Base-by-base conservation (phyloP, 2,329 filamentous ascomycete genomes). In the Ascochyta fabae region DNA sequence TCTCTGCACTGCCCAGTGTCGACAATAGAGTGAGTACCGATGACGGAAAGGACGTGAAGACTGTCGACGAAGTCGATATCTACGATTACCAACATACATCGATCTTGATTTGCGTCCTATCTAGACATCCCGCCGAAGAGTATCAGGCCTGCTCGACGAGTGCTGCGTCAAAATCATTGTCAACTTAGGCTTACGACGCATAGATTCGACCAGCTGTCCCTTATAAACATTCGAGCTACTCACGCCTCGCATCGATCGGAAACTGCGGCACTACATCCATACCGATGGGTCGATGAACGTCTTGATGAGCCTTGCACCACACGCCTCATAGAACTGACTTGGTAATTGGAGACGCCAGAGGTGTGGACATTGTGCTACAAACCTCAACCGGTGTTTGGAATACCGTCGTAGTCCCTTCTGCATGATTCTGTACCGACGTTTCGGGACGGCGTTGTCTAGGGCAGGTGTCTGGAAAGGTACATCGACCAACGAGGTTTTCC, bases 1-100 rank as follows among this genome's bases (percentile, higher is more conserved):
- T 56, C 56, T 40, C 61, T 66, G 51, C 56, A 13, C 31, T 26
- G 5, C 55, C 53, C 3, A 63, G 53, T 0, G 38, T 26, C 15
- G 53, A 36, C 4, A 62, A 29, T 4, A 50, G 27, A 29, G 27
- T 29, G 27, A 9, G 27, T 9, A 29, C 2, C 12, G 31, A 34
- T 12, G 13, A 34, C n/a, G 15, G 31, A 34, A 7, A 34, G 7
- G 4, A 6, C 10, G 7, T 4, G 13, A n/a, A 5, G 13, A 15
- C 12, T 15, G 39, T 60, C 56, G 22, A 60, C 36, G 26, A 51
- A 60, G 5, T 56, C 58, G 2, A 15, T 23, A 12, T 26, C 36
- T 3, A 41, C 26, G 22, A 62, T 42, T 16, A 57, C 15, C 12
- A 55, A 52, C 34, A 13, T 39, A 58, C 7, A 9, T 26, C 12